A percentile compares a stretch with the other conserved stretches of the same genome.
These are phyloP conservation scores for Nelumbo lutea DNA, from an alignment of 164 flowering plant genomes.

Conservation along the genomic window DNA sequence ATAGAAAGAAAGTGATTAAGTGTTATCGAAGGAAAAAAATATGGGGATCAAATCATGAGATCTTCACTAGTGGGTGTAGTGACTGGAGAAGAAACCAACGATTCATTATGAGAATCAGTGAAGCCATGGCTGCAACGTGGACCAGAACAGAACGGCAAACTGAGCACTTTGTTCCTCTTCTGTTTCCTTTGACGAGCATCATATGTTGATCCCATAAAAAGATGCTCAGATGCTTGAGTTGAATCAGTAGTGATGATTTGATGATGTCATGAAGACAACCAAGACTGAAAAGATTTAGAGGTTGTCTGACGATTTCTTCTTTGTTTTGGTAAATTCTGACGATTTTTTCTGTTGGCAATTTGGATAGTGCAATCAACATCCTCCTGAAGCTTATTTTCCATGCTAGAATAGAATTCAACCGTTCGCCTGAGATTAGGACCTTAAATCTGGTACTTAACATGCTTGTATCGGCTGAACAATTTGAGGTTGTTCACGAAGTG, in stretches of 20 bases:
- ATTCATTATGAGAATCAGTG: too few relatives aligned
- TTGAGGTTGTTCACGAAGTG: constrained; percentile 54
- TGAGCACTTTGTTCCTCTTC: too few relatives aligned
- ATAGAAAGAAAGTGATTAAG: too few relatives aligned
- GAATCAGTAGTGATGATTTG: constrained; percentile 13
- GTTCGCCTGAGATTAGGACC: constrained; percentile 67
- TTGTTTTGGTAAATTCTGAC: constrained; percentile 47
- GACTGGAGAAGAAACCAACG: too few relatives aligned
- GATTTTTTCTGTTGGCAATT: constrained; percentile 49
- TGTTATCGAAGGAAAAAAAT: too few relatives aligned
- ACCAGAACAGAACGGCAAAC: too few relatives aligned
- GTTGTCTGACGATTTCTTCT: constrained; percentile 70
- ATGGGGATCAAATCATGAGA: too few relatives aligned
- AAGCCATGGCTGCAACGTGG: too few relatives aligned
- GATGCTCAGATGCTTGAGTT: too few relatives aligned
- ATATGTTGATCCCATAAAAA: too few relatives aligned
- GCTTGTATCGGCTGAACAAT: constrained; percentile 54
- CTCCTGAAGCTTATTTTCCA: constrained; percentile 37
- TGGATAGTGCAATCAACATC: constrained; percentile 44
- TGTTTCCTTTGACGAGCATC: too few relatives aligned
- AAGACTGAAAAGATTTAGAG: constrained; percentile 38
- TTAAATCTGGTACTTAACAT: constrained; percentile 67
- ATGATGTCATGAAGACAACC: constrained; percentile 38
- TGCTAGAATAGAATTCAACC: constrained; percentile 37
- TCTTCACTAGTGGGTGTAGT: too few relatives aligned